Base-by-base conservation (phyloP, 1,139 yeast species). In the Protomyces inundatus region DNA sequence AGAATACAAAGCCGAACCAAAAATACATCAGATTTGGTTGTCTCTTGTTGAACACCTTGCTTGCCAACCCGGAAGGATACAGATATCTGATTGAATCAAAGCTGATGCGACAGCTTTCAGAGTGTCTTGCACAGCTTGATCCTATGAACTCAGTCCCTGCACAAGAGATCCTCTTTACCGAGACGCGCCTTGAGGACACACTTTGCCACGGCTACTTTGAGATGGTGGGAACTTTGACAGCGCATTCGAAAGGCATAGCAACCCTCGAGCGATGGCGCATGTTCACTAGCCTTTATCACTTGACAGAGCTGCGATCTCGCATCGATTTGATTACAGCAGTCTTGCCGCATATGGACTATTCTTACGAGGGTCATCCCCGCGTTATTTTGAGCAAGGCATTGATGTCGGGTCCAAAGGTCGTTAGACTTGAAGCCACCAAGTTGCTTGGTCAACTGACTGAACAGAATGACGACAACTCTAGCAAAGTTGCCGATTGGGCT, bases 91-190 rank as follows among this genome's bases (percentile, higher is more conserved):
- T 83, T 37, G 87, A 84, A 61, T 88, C 87, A 71, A 91, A 91
- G 73, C 79, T 91, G 6, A 73, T 93, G 35, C 88, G 96, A 0
- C 98, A 90, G 71, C 78, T 93, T 64, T 89, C 96, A 0, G 97
- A 91, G 70, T 84, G 95, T 54, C 77, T 91, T 57, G 95, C 96
- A 0, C 96, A 90, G 74, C 80, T 89, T 32, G 95, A 88, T 70
- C 93, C 95, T 0, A 46, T 65, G 73, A 84, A 90, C 72, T 95
- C 95, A 0, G 82, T 88, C 39, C 77, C 82, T 4, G 85, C 93
- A 0, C 76, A 82, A 4, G 95, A 87, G 64, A 91, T 96, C 6
- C 80, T 91, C 3, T 82, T 93, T 67, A 83, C 90, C 0, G 80
- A 79, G 56, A 77, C 76, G 4, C 77, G 90, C 54, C 73, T 93